Base-by-base conservation (phyloP, 192 early-diverging fungal genomes). In the Coemansia biformis region DNA sequence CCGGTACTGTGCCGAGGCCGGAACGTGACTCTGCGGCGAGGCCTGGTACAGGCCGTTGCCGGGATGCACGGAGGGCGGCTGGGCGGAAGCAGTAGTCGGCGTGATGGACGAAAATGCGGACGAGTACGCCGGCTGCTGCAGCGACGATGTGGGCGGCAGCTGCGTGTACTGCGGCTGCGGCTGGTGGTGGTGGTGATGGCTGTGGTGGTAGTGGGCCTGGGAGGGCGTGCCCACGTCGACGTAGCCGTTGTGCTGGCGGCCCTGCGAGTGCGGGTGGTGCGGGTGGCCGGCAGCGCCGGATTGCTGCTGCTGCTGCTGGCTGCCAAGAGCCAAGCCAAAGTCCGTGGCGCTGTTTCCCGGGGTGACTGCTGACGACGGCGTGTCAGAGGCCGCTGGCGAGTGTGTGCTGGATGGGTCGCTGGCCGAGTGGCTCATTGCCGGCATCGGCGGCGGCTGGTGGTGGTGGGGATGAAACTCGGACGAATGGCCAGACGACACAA, bases 1-100 rank as follows among this genome's bases (percentile, higher is more conserved):
- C 56, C 43, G 58, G 57, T 74, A 74, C 70, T 74, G 70, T 21
- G 70, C 49, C 34, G 70, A 46, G 5, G 64, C 29, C 33, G 49
- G n/a, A 16, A 48, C 36, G 37, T 64, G 57, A 31, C 38, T 44
- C 32, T 71, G 67, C 12, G 59, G 43, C 15, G 54, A 38, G 5
- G 48, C 40, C 50, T 73, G 69, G 30, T 73, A 73, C 48, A 66
- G 37, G 46, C 17, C 39, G 66, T 42, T 41, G 16, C 38, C 46
- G 31, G 41, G 15, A 16, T 51, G 54, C 15, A 36, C 43, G 11
- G 50, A 24, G 13, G 51, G 54, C 48, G 54, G 51, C 57, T 55
- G 61, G 4, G 67, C 45, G 4, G 28, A 45, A 5, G 48, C 47
- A 34, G 53, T 38, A 0, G 65, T 37, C 0, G 53, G 17, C 14